Base-by-base conservation (phyloP, 148 eudicot species). In the Mesembryanthemum crystallinum region DNA sequence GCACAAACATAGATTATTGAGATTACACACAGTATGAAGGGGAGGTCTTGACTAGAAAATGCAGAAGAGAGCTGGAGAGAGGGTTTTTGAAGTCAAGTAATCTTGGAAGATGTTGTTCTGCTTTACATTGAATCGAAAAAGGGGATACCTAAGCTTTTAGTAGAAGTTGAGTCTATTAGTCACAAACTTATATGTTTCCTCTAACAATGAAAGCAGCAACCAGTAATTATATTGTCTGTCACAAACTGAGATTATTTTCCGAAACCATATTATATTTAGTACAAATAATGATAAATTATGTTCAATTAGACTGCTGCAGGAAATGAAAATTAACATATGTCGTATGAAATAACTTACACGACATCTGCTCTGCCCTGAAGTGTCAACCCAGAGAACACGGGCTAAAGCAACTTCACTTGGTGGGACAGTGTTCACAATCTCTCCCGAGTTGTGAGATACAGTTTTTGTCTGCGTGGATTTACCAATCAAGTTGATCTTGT, bases 301-400 rank as follows among this genome's bases (percentile, higher is more conserved):
- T 6, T 43, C 1, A 66, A 8, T 20, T 7, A 43, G 39, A 55
- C 2, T 71, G 8, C 29, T 13, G 49, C 49, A 23, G 9, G 63
- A 35, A 35, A n/a, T 1, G 13, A 32, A 6, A 35, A 55, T 71
- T 23, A n/a, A 1, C 15, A 45, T 20, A 4, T 52, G 30, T 23
- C 1, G 28, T 14, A 59, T 0, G 20, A 80, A 54, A 54, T 54
- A 67, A 80, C 94, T 82, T 86, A 92, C 99, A 65, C 99, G 99
- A 35, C 99, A 96, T 81, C 99, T 85, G 68, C 85, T 84, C 83
- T 96, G 99, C 60, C 99, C 99, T 62, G 98, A 92, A 76, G 88
- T 76, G 78, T 96, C 99, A 32, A 89, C 89, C 99, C 99, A 96
- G 47, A 92, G 64, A 61, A 96, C 37, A 76, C 99, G 98, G 77